phyloP scores from a whole-genome alignment of 1,284 basidiomycete genomes.

The Tausonia pullulans region DNA sequence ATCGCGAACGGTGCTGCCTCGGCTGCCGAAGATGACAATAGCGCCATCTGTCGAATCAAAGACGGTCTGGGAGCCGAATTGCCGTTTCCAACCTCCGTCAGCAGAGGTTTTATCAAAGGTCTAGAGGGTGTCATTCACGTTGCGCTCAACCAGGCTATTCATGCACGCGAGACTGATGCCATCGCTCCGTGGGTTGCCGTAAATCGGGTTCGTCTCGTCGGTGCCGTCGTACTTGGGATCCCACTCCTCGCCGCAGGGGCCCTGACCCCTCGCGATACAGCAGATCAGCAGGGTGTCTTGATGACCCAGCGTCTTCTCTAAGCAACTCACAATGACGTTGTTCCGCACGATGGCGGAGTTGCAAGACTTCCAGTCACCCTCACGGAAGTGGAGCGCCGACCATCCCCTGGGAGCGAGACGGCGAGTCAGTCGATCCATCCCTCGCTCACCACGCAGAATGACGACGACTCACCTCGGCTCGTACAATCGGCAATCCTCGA shows the following conservation, averaged over 20 bases:
- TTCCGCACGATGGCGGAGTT: slow-evolving; percentile 25
- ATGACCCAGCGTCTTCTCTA: no score
- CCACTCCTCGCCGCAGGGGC: slow-evolving; percentile 37
- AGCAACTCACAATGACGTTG: slow-evolving; percentile 32
- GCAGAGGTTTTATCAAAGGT: not conserved
- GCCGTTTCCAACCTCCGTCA: no score
- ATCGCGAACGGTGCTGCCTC: slow-evolving; percentile 28
- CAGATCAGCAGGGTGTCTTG: not conserved
- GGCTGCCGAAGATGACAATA: slow-evolving; percentile 35
- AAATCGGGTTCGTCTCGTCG: slow-evolving; percentile 25
- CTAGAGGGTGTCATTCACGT: slow-evolving; percentile 24
- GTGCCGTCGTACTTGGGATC: slow-evolving; percentile 35
- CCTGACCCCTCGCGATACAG: slow-evolving; percentile 21
- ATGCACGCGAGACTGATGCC: slow-evolving; percentile 37
- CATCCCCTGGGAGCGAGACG: slow-evolving; percentile 27
- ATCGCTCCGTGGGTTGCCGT: slow-evolving; percentile 34
- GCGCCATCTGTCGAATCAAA: slow-evolving; percentile 37
- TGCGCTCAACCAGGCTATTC: slow-evolving; percentile 32
- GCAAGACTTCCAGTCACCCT: slow-evolving; percentile 34
- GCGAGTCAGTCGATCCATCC: not conserved
- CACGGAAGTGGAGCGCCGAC: slow-evolving; percentile 35
- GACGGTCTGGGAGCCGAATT: slow-evolving; percentile 24
- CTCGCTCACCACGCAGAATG: not conserved
- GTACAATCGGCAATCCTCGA: slow-evolving; percentile 32
- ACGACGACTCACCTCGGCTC: slow-evolving; percentile 30